A percentile compares a stretch with the other conserved stretches of the same genome.
Evolutionary conservation across 441 rosid species (phyloP).

Genomic region (Gossypium trilobum): DNA sequence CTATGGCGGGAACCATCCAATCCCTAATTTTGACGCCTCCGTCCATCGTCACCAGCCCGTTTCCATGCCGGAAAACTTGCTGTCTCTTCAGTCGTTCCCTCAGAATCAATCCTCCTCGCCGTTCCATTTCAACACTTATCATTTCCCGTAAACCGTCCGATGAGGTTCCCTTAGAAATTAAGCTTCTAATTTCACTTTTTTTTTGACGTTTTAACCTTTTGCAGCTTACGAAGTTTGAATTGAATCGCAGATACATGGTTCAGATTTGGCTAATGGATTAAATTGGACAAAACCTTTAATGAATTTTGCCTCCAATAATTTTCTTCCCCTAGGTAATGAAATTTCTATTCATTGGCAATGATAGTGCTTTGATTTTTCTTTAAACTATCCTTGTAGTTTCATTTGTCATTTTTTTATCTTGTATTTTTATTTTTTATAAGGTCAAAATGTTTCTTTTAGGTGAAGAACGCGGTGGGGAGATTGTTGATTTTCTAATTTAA

Average conservation of each 20-base stretch:
- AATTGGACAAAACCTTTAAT: slow-evolving; percentile 42
- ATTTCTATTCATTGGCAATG: not conserved
- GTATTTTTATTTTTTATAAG: not conserved
- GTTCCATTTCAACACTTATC: slow-evolving; percentile 24
- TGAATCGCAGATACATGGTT: slow-evolving; percentile 30
- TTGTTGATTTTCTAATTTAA: not conserved
- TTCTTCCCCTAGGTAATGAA: slow-evolving; percentile 65
- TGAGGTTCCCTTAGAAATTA: slow-evolving; percentile 25
- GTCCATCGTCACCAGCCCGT: slow-evolving; percentile 14
- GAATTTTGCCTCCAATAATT: slow-evolving; percentile 46
- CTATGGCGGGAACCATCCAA: slow-evolving; percentile 22
- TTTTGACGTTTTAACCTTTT: not conserved
- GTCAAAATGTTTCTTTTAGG: not conserved
- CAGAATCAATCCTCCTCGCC: slow-evolving; percentile 15
- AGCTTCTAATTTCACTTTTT: not conserved
- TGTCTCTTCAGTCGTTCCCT: slow-evolving; percentile 16
- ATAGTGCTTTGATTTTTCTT: not conserved
- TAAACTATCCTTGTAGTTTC: too few species aligned
- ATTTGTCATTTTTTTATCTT: too few species aligned
- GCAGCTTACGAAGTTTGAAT: slow-evolving; percentile 3
- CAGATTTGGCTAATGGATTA: slow-evolving; percentile 20
- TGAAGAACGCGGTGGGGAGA: not conserved
- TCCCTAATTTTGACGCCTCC: slow-evolving; percentile 25
- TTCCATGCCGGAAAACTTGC: slow-evolving; percentile 19
- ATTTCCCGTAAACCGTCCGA: slow-evolving; percentile 37